Conservation (phyloP, 2,329 filamentous ascomycete species). For the Truncatella angustata region DNA sequence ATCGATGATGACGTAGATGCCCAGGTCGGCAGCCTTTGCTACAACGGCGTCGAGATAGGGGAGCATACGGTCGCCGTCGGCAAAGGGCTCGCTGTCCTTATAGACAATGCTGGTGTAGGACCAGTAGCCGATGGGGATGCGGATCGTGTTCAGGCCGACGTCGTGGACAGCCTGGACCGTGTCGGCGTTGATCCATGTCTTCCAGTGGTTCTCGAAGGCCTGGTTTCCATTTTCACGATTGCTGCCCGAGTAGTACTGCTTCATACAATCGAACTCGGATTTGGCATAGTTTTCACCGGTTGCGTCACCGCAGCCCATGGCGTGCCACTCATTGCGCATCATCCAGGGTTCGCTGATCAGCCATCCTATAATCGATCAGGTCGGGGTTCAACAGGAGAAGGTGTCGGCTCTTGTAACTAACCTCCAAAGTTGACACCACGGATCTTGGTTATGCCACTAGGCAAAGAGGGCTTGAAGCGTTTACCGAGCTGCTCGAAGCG, state of each 20-base stretch:
- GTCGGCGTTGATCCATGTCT: slow-evolving; percentile 18
- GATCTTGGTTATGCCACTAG: slow-evolving; percentile 19
- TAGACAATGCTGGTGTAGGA: slow-evolving; percentile 21
- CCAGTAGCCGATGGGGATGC: slow-evolving; percentile 23
- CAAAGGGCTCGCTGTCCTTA: slow-evolving; percentile 20
- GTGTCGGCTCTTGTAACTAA: no score
- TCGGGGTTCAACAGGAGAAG: no score
- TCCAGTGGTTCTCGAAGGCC: slow-evolving; percentile 20
- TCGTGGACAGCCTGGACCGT: slow-evolving; percentile 21
- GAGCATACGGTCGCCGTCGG: slow-evolving; percentile 27
- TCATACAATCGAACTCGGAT: slow-evolving; percentile 24
- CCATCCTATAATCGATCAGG: slow-evolving; percentile 18
- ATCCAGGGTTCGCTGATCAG: slow-evolving; percentile 20
- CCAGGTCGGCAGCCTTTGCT: slow-evolving; percentile 29
- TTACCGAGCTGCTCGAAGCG: slow-evolving; percentile 31
- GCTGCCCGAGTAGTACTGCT: slow-evolving; percentile 17
- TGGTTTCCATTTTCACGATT: slow-evolving; percentile 18
- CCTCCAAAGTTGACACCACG: slow-evolving; percentile 23
- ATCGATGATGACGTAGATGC: slow-evolving; percentile 30
- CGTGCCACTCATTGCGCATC: slow-evolving; percentile 19
- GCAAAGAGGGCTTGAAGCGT: slow-evolving; percentile 26
- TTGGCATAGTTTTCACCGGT: no score
- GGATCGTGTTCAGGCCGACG: slow-evolving; percentile 21
- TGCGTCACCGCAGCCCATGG: slow-evolving; percentile 19
- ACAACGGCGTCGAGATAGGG: slow-evolving; percentile 30